These are phyloP conservation scores for Podospora sp. DNA, from an alignment of 495 filamentous ascomycete species.

Conservation along the genomic window DNA sequence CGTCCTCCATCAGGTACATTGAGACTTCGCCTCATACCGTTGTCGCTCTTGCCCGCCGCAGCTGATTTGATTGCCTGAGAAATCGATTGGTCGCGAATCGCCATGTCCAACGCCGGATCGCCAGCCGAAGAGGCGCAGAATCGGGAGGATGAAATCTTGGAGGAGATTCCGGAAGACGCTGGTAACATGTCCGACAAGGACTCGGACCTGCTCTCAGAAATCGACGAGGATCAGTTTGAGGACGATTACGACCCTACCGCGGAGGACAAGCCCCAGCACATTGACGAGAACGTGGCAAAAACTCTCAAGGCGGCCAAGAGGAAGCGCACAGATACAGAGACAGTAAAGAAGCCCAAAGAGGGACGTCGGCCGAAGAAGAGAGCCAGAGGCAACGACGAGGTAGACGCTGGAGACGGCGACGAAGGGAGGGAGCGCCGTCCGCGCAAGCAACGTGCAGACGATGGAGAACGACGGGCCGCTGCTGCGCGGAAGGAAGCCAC, in stretches of 20 bases:
- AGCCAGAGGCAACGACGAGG: conserved; percentile 55
- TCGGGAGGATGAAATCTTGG: conserved; percentile 28
- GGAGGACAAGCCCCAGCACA: conserved; percentile 76
- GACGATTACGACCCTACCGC: conserved; percentile 80
- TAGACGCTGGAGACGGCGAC: conserved; percentile 58
- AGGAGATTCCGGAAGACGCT: conserved; percentile 42
- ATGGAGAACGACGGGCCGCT: conserved; percentile 40
- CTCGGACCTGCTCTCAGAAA: conserved; percentile 82
- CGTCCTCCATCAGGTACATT: too few relatives aligned
- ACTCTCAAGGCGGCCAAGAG: conserved; percentile 76
- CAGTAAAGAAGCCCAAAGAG: conserved; percentile 72
- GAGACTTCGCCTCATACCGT: too few relatives aligned
- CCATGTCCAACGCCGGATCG: conserved; percentile 51
- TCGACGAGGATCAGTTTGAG: conserved; percentile 90
- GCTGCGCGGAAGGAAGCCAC: conserved; percentile 53
- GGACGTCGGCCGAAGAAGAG: conserved; percentile 76
- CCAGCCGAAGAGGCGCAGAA: conserved; percentile 25
- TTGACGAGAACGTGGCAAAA: conserved; percentile 82
- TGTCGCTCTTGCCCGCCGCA: neutral
- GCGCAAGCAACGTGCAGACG: conserved; percentile 41
- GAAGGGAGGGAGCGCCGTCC: conserved; percentile 53
- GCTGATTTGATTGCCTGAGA: neutral
- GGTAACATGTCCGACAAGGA: conserved; percentile 71
- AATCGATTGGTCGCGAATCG: neutral
- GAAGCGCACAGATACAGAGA: conserved; percentile 66